phyloP scores from a whole-genome alignment of 345 rosid species.

The Cardamine chenopodiifolia region DNA sequence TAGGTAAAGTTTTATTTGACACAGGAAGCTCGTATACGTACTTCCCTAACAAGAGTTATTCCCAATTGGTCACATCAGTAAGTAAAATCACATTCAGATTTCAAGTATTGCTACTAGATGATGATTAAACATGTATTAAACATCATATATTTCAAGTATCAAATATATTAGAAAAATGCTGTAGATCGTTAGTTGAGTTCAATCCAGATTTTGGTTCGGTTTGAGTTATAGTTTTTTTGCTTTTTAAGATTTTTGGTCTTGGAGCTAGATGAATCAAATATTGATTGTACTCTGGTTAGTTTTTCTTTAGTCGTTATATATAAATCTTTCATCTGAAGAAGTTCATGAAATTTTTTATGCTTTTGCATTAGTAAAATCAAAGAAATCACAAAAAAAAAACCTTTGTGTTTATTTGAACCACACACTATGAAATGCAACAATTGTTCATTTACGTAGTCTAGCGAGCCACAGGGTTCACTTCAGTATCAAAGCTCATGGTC shows the following conservation, averaged over 20 bases:
- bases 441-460: neutral
- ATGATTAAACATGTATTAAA: too few species aligned
- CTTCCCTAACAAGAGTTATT: conserved; percentile 71
- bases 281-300: too few species aligned
- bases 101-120: neutral
- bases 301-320: too few species aligned
- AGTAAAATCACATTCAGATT: conserved; percentile 37
- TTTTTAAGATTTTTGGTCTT: too few species aligned
- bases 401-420: neutral
- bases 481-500: conserved; percentile 30
- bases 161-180: too few species aligned
- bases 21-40: conserved; percentile 95
- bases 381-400: neutral
- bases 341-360: neutral
- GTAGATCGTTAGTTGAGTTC: too few species aligned
- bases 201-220: too few species aligned
- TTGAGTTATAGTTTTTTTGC: too few species aligned
- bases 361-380: neutral
- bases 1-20: conserved; percentile 61
- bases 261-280: too few species aligned
- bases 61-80: conserved; percentile 69
- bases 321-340: neutral
- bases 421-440: neutral
- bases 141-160: neutral
- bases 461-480: conserved; percentile 35